Evolutionary conservation across 2,329 filamentous ascomycete species (phyloP).

Genomic region (Trichoderma sp.): DNA sequence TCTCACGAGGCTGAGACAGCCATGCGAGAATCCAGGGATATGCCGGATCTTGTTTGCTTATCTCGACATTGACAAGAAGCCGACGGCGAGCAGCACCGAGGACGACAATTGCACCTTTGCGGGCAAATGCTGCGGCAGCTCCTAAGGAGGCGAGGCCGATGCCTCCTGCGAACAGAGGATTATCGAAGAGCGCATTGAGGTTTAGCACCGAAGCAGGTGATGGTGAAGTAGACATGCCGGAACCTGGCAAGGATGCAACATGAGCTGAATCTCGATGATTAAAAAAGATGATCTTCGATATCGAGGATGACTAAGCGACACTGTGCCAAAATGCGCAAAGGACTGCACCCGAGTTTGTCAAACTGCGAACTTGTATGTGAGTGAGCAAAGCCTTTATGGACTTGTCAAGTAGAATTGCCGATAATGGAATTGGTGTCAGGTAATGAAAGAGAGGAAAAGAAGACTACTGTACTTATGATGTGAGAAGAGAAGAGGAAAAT

Average conservation of each 20-base stretch:
- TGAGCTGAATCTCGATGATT: not conserved
- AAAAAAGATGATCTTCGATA: not conserved
- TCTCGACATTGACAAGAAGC: constrained; percentile 92
- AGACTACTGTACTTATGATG: no score
- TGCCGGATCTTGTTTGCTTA: constrained; percentile 87
- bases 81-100: constrained; percentile 75
- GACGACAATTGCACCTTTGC: constrained; percentile 69
- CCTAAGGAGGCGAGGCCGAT: constrained; percentile 89
- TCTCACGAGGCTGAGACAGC: constrained; percentile 78
- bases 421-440: not conserved
- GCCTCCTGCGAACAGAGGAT: constrained; percentile 66
- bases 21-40: constrained; percentile 94
- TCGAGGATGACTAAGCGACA: not conserved
- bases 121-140: constrained; percentile 74
- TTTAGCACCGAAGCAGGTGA: constrained; percentile 38
- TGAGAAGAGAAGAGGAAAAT: no score
- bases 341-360: not conserved
- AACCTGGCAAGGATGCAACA: not conserved
- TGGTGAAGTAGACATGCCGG: constrained; percentile 33
- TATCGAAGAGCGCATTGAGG: constrained; percentile 59
- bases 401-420: no score
- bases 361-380: not conserved
- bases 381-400: not conserved
- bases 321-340: not conserved
- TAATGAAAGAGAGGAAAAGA: no score